Percentiles rank a stretch among this genome's conserved stretches.
These are phyloP conservation scores for Plasmodium vivax DNA, from an alignment of 169 alveolate species.

Conservation along the genomic window DNA sequence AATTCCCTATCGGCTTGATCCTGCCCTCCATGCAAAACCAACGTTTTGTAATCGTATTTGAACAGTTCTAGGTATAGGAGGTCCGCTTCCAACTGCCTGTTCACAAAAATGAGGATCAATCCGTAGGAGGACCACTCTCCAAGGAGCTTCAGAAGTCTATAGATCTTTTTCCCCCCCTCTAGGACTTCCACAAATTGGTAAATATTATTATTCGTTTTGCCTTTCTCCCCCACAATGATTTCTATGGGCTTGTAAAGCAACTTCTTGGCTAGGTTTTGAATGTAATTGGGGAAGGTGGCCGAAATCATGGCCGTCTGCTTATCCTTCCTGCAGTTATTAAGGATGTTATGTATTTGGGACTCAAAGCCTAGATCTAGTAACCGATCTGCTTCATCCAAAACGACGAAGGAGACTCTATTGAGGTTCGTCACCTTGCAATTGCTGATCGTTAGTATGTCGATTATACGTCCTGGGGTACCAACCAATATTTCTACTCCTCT, in stretches of 20 bases:
- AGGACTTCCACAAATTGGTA: slow-evolving; percentile 95
- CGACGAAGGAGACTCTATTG: slow-evolving; percentile 94
- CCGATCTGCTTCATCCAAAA: slow-evolving; percentile 99
- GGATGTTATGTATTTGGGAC: slow-evolving; percentile 95
- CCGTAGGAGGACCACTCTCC: slow-evolving; percentile 98
- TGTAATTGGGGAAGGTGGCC: slow-evolving; percentile 98
- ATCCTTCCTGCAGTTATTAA: slow-evolving; percentile 93
- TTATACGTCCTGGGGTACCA: slow-evolving; percentile 98
- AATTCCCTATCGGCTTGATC: slow-evolving; percentile 98
- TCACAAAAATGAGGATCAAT: slow-evolving; percentile 96
- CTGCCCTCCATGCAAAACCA: slow-evolving; percentile 97
- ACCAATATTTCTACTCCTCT: slow-evolving; percentile 97
- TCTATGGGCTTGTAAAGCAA: slow-evolving; percentile 96
- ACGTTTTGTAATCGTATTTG: slow-evolving; percentile 91
- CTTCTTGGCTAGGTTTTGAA: slow-evolving; percentile 96
- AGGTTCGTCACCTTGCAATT: slow-evolving; percentile 94
- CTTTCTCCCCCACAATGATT: slow-evolving; percentile 94
- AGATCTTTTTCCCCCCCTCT: slow-evolving; percentile 89
- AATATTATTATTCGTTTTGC: slow-evolving; percentile 92
- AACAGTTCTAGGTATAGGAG: slow-evolving; percentile 90
- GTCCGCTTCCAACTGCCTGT: slow-evolving; percentile 97
- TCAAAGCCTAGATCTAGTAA: slow-evolving; percentile 98
- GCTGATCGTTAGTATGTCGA: slow-evolving; percentile 93
- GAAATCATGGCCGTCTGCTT: slow-evolving; percentile 97
- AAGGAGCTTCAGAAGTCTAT: slow-evolving; percentile 93